A percentile compares a stretch with the other conserved stretches of the same genome.
These are phyloP conservation scores for Puccinia polysora DNA, from an alignment of 1,284 basidiomycete species.

Conservation along the genomic window DNA sequence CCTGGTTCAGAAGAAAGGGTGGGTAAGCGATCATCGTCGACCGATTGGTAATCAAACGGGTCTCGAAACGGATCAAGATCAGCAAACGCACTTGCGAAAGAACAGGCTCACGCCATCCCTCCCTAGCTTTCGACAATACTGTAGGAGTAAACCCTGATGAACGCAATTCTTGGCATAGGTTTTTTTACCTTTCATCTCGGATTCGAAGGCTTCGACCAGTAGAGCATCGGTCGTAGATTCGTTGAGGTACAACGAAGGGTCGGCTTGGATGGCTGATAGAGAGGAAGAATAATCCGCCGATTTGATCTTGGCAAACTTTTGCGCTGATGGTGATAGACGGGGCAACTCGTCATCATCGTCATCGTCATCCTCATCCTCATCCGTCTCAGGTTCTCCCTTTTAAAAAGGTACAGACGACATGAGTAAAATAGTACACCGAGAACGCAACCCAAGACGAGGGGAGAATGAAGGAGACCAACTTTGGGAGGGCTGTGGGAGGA, in stretches of 20 bases:
- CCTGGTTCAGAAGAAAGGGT: conserved; percentile 56
- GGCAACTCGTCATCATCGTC: conserved; percentile 67
- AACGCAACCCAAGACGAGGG: conserved; percentile 52
- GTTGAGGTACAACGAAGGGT: conserved; percentile 61
- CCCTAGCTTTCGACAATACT: conserved; percentile 92
- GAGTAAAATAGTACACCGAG: conserved; percentile 47
- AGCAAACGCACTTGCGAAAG: conserved; percentile 72
- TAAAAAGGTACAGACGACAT: conserved; percentile 26
- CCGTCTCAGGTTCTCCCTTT: background rate
- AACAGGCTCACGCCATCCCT: conserved; percentile 84
- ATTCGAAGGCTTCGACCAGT: conserved; percentile 82
- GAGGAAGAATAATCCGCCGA: conserved; percentile 69
- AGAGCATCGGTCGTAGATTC: conserved; percentile 75
- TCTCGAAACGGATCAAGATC: conserved; percentile 8
- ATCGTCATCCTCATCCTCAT: conserved; percentile 51
- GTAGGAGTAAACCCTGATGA: conserved; percentile 81
- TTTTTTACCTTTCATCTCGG: conserved; percentile 63
- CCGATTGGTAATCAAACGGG: conserved; percentile 12
- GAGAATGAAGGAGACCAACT: conserved; percentile 47
- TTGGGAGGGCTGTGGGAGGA: background rate
- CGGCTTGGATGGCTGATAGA: conserved; percentile 71
- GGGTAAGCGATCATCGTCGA: background rate
- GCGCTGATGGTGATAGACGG: conserved; percentile 69
- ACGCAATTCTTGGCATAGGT: conserved; percentile 77
- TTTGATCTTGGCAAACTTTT: conserved; percentile 69